Percentiles rank a stretch among this genome's conserved stretches.
phyloP scores from a whole-genome alignment of 345 rosid genomes.

The Lagerstroemia speciosa region DNA sequence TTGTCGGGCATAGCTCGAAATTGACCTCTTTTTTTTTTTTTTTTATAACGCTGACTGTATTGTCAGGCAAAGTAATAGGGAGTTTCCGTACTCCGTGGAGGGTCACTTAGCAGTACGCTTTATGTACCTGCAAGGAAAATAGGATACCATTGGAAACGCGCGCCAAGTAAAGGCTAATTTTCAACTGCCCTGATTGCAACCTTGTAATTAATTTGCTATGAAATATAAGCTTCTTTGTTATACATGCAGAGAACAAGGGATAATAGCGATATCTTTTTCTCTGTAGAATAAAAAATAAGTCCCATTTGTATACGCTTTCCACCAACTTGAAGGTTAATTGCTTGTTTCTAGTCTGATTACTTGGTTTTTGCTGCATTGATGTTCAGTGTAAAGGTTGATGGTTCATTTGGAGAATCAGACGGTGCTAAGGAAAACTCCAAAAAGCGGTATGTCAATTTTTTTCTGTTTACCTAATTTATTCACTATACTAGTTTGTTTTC shows the following conservation, averaged over 20 bases:
- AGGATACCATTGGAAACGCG: not conserved
- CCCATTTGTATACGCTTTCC: not conserved
- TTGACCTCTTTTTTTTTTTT: not conserved
- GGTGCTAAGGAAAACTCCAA: slow-evolving; percentile 25
- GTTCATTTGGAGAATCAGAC: slow-evolving; percentile 31
- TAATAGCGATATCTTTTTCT: not conserved
- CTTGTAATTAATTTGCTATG: not conserved
- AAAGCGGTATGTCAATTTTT: slow-evolving; percentile 21
- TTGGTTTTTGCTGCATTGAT: slow-evolving; percentile 12
- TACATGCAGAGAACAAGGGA: not conserved
- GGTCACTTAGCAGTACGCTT: not conserved
- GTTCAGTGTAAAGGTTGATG: slow-evolving; percentile 49
- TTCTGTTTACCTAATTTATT: not conserved
- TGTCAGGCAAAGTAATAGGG: not conserved
- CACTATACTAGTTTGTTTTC: not conserved
- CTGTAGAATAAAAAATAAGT: not conserved
- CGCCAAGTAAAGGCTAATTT: not conserved
- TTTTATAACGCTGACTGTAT: not conserved
- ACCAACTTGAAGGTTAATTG: not conserved
- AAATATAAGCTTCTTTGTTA: not conserved
- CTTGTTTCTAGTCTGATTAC: slow-evolving; percentile 33
- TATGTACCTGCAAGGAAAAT: not conserved
- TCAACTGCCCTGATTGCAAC: not conserved
- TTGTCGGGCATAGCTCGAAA: not conserved
- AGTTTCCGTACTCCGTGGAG: not conserved